A percentile compares a stretch with the other conserved stretches of the same genome.
phyloP scores from a whole-genome alignment of 1,284 basidiomycete genomes.

The Sanghuangporus sanghuang region DNA sequence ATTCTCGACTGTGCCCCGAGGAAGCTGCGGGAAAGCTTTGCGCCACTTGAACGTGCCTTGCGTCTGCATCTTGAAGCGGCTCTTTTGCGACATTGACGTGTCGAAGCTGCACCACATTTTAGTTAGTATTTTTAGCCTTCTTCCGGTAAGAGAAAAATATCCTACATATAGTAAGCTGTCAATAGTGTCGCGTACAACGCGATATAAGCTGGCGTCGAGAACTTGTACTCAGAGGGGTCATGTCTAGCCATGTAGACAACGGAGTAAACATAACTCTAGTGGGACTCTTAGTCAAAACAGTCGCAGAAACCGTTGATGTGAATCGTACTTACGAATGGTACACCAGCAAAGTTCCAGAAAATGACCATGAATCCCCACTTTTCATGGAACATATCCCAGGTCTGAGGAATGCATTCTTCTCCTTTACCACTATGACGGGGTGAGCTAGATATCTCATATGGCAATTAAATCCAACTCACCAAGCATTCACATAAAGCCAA shows the following conservation, averaged over 20 bases:
- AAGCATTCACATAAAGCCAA: conserved; percentile 95
- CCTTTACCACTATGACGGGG: conserved; percentile 58
- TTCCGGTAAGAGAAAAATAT: conserved; percentile 16
- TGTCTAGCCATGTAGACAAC: conserved; percentile 98
- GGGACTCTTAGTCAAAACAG: conserved; percentile 20
- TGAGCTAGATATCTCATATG: background rate
- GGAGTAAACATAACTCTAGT: conserved; percentile 92
- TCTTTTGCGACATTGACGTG: conserved; percentile 95
- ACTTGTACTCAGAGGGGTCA: conserved; percentile 83
- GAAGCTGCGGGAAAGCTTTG: conserved; percentile 92
- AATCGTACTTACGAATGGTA: conserved; percentile 54
- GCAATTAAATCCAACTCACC: conserved; percentile 39
- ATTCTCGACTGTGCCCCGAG: conserved; percentile 81
- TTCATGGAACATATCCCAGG: conserved; percentile 99
- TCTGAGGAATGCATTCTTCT: conserved; percentile 97
- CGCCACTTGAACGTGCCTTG: conserved; percentile 85
- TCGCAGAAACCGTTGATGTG: too few relatives aligned
- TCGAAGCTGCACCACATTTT: conserved; percentile 63
- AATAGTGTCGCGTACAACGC: conserved; percentile 72
- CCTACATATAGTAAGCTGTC: conserved; percentile 81
- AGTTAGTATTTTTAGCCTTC: conserved; percentile 18
- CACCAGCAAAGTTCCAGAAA: conserved; percentile 98
- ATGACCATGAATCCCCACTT: conserved; percentile 96
- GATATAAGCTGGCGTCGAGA: conserved; percentile 74
- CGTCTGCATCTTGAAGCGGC: conserved; percentile 95